These are phyloP conservation scores for Barnettozyma salicaria DNA, from an alignment of 805 yeast species.

Conservation along the genomic window DNA sequence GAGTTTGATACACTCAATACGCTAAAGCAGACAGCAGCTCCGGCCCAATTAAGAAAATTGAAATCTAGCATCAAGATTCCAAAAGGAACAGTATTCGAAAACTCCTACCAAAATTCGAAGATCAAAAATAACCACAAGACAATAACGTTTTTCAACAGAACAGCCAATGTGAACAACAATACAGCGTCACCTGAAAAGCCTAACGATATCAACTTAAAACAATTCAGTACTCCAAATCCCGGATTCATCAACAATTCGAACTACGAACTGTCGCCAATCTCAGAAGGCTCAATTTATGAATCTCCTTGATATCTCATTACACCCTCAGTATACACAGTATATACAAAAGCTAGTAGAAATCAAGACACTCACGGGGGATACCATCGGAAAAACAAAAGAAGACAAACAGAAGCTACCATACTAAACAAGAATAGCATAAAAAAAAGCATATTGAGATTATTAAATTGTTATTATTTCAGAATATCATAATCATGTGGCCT, in stretches of 20 bases:
- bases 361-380: too few species aligned
- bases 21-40: neutral
- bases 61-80: constrained; percentile 14
- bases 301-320: constrained; percentile 13
- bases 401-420: neutral
- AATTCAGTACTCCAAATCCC: constrained; percentile 21
- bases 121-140: constrained; percentile 33
- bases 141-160: constrained; percentile 32
- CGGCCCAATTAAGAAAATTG: constrained; percentile 5
- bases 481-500: neutral
- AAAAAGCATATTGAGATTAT: neutral
- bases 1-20: constrained; percentile 20
- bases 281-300: constrained; percentile 25
- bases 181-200: constrained; percentile 6
- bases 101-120: constrained; percentile 29
- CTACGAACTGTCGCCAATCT: constrained; percentile 24
- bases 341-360: too few species aligned
- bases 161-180: neutral
- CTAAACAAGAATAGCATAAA: neutral
- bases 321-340: too few species aligned
- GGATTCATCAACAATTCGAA: constrained; percentile 16
- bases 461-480: too few species aligned
- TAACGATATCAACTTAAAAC: constrained; percentile 20
- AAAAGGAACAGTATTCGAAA: constrained; percentile 25
- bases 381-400: neutral